phyloP scores from a whole-genome alignment of 768 basidiomycete species.

The Coprinopsis sp. region DNA sequence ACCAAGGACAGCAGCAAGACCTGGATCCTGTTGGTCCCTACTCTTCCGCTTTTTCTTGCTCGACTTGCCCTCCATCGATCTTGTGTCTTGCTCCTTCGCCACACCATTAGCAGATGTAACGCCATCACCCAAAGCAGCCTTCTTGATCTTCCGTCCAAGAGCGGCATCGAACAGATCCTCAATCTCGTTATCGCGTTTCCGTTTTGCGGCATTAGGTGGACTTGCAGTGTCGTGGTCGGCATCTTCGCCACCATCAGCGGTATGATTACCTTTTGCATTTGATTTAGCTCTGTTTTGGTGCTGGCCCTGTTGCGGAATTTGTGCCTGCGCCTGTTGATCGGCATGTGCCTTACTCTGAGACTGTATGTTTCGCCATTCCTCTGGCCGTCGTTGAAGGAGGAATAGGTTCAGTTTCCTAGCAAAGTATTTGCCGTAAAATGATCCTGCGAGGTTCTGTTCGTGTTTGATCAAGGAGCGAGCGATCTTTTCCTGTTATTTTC shows the following conservation, averaged over 20 bases:
- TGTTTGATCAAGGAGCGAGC: slow-evolving; percentile 72
- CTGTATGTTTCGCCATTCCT: slow-evolving; percentile 81
- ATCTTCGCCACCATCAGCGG: background rate
- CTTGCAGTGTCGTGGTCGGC: background rate
- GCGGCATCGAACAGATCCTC: slow-evolving; percentile 62
- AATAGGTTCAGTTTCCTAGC: slow-evolving; percentile 72
- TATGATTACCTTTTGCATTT: too few relatives aligned
- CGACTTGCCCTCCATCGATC: slow-evolving; percentile 13
- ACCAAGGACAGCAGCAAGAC: slow-evolving; percentile 46
- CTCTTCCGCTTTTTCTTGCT: slow-evolving; percentile 9
- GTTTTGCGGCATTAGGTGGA: slow-evolving; percentile 19
- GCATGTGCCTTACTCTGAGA: slow-evolving; percentile 34
- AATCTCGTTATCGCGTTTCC: slow-evolving; percentile 69
- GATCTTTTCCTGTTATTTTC: slow-evolving; percentile 73
- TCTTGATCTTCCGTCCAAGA: slow-evolving; percentile 57
- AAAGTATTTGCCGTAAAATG: slow-evolving; percentile 87
- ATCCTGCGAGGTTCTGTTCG: slow-evolving; percentile 66
- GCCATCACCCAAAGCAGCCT: slow-evolving; percentile 36
- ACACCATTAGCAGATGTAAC: background rate
- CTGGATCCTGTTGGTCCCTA: slow-evolving; percentile 28
- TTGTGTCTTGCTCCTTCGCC: slow-evolving; percentile 15
- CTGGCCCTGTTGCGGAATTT: slow-evolving; percentile 1
- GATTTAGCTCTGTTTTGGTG: too few relatives aligned
- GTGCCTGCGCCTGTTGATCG: slow-evolving; percentile 15
- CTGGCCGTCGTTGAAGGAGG: slow-evolving; percentile 70